Evolutionary conservation across 2,329 filamentous ascomycete genomes (phyloP).

Genomic region (Davidsoniella eucalypti): DNA sequence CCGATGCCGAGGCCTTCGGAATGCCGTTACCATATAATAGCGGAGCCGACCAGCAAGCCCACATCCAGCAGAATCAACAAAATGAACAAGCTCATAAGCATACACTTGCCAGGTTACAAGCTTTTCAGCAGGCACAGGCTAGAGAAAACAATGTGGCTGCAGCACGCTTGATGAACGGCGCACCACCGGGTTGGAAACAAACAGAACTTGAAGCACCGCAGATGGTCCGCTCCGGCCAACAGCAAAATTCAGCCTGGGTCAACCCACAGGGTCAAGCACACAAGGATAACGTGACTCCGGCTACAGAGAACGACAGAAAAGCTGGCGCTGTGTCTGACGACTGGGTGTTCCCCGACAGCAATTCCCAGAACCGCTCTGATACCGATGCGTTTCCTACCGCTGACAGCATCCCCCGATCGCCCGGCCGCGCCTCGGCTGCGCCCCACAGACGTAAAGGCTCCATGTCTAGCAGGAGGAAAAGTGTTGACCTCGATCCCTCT

Average conservation of each 20-base stretch:
- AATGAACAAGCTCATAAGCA: too few species aligned
- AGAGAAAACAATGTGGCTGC: too few species aligned
- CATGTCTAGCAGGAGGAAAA: constrained; percentile 48
- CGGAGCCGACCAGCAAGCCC: constrained; percentile 4
- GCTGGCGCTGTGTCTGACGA: constrained; percentile 47
- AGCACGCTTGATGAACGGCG: too few species aligned
- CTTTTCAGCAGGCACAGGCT: not conserved
- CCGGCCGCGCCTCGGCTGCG: constrained; percentile 43
- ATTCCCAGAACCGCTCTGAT: constrained; percentile 52
- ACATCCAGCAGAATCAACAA: constrained; percentile 10
- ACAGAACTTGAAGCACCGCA: constrained; percentile 29
- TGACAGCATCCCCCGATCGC: constrained; percentile 66
- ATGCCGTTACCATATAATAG: constrained; percentile 21
- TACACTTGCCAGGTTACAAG: too few species aligned
- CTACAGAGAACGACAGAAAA: constrained; percentile 9
- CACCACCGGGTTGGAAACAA: constrained; percentile 15
- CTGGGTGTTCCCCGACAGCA: constrained; percentile 84
- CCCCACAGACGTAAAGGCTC: constrained; percentile 71
- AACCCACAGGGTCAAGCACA: not conserved
- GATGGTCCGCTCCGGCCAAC: constrained; percentile 33
- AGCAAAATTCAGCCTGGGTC: not conserved
- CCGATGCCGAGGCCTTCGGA: constrained; percentile 27
- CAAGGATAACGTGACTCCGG: not conserved
- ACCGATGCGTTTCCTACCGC: constrained; percentile 76
- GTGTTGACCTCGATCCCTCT: constrained; percentile 48